These are phyloP conservation scores for Aphanomyces stellatus DNA, from an alignment of 352 stramenopile species.

Conservation along the genomic window DNA sequence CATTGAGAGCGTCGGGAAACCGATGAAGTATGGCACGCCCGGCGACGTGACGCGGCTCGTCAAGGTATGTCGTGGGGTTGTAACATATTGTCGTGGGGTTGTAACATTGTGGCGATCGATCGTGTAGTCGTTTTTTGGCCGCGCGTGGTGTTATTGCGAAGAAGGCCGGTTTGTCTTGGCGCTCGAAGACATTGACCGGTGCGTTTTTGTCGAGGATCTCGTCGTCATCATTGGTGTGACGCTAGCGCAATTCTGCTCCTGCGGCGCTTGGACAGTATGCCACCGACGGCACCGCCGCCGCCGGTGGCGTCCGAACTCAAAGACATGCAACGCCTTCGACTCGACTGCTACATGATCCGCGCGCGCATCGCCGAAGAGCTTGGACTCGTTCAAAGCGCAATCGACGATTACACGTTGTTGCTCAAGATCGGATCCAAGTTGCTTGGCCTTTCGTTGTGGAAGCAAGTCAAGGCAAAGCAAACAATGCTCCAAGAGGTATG, in stretches of 20 bases:
- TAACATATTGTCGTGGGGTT: no score
- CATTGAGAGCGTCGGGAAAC: constrained; percentile 2
- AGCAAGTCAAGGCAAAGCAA: not conserved
- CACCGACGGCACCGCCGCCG: no score
- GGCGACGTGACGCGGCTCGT: constrained; percentile 7
- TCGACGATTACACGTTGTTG: constrained; percentile 1
- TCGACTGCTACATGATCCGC: constrained; percentile 15
- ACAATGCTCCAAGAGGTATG: not conserved
- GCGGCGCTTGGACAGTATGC: no score
- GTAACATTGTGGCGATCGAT: no score
- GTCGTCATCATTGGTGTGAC: no score
- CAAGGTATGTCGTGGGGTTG: not conserved
- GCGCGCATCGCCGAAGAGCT: constrained; percentile 3
- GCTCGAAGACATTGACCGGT: constrained; percentile 10
- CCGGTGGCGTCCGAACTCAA: no score
- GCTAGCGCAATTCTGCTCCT: no score
- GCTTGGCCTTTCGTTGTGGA: constrained; percentile 1
- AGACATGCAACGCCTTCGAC: not conserved
- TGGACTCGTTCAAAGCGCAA: not conserved
- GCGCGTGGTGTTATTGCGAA: constrained; percentile 14
- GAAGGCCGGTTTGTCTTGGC: not conserved
- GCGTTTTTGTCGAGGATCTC: no score
- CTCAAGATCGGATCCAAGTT: constrained; percentile 14
- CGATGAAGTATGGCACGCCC: not conserved
- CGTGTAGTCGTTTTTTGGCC: constrained; percentile 4